Percentiles rank a stretch among this genome's conserved stretches.
These are phyloP conservation scores for Lasiodiplodia gonubiensis DNA, from an alignment of 2,329 filamentous ascomycete species.

Conservation along the genomic window DNA sequence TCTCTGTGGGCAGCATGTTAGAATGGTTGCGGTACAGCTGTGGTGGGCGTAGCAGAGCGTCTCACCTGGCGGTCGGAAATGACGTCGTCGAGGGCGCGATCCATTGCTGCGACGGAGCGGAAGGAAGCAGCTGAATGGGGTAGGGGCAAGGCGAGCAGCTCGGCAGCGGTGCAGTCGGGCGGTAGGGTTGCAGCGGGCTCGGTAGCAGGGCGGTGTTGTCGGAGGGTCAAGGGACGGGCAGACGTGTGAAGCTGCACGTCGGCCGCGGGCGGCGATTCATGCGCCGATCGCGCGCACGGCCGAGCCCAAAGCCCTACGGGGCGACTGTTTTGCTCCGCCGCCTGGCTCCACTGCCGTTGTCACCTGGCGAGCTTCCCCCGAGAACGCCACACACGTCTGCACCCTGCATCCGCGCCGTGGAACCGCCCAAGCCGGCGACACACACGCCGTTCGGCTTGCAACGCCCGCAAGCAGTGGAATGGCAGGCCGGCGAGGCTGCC, in stretches of 20 bases:
- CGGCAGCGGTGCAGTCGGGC: slow-evolving; percentile 4
- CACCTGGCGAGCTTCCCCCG: not conserved
- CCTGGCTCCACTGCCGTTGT: not conserved
- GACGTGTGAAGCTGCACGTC: slow-evolving; percentile 7
- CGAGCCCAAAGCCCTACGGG: not conserved
- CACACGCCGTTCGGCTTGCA: no score
- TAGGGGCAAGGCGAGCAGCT: slow-evolving; percentile 2
- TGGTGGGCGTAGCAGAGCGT: slow-evolving; percentile 12
- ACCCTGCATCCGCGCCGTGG: not conserved
- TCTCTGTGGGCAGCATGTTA: slow-evolving; percentile 32
- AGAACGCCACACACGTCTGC: slow-evolving; percentile 10
- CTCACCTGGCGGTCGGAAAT: slow-evolving; percentile 64
- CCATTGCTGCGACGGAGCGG: slow-evolving; percentile 52
- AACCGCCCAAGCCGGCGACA: not conserved
- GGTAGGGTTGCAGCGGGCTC: slow-evolving; percentile 4
- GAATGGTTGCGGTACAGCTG: slow-evolving; percentile 2
- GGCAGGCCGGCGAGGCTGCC: not conserved
- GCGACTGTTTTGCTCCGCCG: not conserved
- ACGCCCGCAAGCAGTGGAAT: not conserved
- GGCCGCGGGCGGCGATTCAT: slow-evolving; percentile 6
- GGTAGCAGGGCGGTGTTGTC: slow-evolving; percentile 1
- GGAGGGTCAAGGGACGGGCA: slow-evolving; percentile 7
- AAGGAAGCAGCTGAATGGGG: slow-evolving; percentile 4
- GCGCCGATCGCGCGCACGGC: slow-evolving; percentile 8
- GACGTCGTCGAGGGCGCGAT: slow-evolving; percentile 69